These are phyloP conservation scores for Aspergillus amoenus DNA, from an alignment of 2,329 filamentous ascomycete species.

Conservation along the genomic window DNA sequence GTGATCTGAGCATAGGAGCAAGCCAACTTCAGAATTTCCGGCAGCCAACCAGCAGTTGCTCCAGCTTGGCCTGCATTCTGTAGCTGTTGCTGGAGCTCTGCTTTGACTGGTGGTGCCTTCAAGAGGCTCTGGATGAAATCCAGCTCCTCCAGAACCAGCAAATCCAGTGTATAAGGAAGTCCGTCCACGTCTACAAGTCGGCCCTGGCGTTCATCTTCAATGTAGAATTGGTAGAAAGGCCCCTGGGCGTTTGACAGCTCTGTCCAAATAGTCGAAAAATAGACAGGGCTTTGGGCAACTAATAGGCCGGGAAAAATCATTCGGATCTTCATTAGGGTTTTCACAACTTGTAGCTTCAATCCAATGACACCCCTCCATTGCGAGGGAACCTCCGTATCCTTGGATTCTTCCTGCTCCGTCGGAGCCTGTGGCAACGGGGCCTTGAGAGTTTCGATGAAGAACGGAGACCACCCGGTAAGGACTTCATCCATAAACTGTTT, in stretches of 20 bases:
- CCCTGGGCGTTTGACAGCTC: conserved; percentile 74
- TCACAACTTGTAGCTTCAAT: conserved; percentile 90
- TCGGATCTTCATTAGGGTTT: conserved; percentile 85
- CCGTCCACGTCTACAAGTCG: conserved; percentile 86
- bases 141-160: conserved; percentile 87
- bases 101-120: conserved; percentile 81
- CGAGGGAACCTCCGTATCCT: conserved; percentile 57
- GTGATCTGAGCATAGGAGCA: conserved; percentile 87
- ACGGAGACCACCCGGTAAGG: conserved; percentile 80
- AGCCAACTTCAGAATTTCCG: conserved; percentile 82
- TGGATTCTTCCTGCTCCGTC: conserved; percentile 57
- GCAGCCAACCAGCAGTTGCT: conserved; percentile 73
- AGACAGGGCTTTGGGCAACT: conserved; percentile 73
- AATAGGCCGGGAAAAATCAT: conserved; percentile 78
- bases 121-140: conserved; percentile 93
- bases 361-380: conserved; percentile 79
- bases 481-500: conserved; percentile 87
- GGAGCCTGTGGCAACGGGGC: conserved; percentile 65
- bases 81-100: conserved; percentile 81
- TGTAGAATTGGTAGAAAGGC: conserved; percentile 79
- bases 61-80: conserved; percentile 58
- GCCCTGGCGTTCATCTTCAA: conserved; percentile 80
- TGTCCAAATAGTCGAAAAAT: conserved; percentile 87
- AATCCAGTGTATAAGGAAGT: conserved; percentile 92
- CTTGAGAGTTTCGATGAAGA: conserved; percentile 80